These are phyloP conservation scores for Isatis lusitanica DNA, from an alignment of 441 rosid species.

Conservation along the genomic window DNA sequence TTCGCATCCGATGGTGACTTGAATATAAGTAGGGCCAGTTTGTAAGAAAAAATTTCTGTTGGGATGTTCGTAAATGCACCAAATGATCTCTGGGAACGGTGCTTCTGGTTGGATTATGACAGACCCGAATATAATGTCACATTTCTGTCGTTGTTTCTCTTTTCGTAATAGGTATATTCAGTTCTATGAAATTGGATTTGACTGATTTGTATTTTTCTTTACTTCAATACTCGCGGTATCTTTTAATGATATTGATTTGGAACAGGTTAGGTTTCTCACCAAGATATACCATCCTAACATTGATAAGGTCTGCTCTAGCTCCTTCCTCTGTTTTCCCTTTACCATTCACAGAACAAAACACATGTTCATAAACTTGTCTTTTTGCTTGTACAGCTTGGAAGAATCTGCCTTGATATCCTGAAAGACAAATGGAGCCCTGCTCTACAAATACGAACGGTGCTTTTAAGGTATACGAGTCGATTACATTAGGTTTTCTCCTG, in stretches of 20 bases:
- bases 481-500: not conserved
- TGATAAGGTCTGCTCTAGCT: conserved; percentile 62
- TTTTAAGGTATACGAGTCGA: conserved; percentile 64
- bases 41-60: not conserved
- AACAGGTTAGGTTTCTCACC: conserved; percentile 88
- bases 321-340: not conserved
- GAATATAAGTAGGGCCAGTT: not conserved
- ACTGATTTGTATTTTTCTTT: not conserved
- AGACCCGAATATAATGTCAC: not conserved
- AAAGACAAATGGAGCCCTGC: conserved; percentile 99
- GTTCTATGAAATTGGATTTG: not conserved
- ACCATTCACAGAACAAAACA: not conserved
- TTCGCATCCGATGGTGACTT: not conserved
- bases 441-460: conserved; percentile 88
- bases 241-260: conserved; percentile 6
- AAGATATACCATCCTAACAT: conserved; percentile 94
- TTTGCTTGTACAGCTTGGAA: conserved; percentile 66
- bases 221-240: not conserved
- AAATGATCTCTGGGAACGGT: not conserved
- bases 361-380: not conserved
- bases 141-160: conserved; percentile 6
- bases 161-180: not conserved
- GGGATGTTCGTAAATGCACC: not conserved
- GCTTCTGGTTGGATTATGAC: not conserved
- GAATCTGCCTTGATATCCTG: conserved; percentile 94